Evolutionary conservation across 805 yeast species (phyloP), one percentile per base, ranked within the genome.

Genomic region (Metahyphopichia silvanorum): DNA sequence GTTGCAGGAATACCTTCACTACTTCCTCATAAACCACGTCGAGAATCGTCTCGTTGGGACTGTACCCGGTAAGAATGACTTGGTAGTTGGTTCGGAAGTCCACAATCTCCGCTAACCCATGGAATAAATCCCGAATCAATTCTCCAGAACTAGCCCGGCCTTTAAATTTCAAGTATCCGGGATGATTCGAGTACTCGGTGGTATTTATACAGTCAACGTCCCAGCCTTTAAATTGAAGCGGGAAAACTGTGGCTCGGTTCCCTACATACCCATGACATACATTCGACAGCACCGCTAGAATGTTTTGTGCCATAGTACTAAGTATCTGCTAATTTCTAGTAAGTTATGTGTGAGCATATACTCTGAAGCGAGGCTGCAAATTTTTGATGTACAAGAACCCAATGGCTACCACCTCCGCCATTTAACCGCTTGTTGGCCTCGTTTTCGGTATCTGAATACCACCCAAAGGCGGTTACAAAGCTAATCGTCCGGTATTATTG

Each of bases 181-280:
- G 80, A 51, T 81, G 87, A 44, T 81, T 81, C 12, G 85, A 77
- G 44, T 72, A 78, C 41, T 79, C 75, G 13, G 79, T 82, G 0
- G 85, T 74, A 51, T 80, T 79, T 34, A 81, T 42, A 12, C 71
- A 73, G 48, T 81, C 87, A 7, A 80, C 83, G 40, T 80, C 77
- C 85, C 85, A 79, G 6, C 82, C 81, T n/a, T 66, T 59, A 33
- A 65, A 68, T 44, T 80, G 86, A 6, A 81, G 52, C 0, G 86
- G 85, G 47, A 80, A 80, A 0, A 80, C 71, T 2, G 79, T 72
- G 0, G 84, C 82, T 43, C 77, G 73, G 43, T 79, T 79, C 0
- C 87, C 87, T 21, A 81, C 87, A 42, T 79, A 80, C 2, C 87
- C 87, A 51, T 80, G 86, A 6, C 72, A 80, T 10, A 80, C 86